phyloP scores from a whole-genome alignment of 345 rosid genomes.

The Raphanus raphanistrum region DNA sequence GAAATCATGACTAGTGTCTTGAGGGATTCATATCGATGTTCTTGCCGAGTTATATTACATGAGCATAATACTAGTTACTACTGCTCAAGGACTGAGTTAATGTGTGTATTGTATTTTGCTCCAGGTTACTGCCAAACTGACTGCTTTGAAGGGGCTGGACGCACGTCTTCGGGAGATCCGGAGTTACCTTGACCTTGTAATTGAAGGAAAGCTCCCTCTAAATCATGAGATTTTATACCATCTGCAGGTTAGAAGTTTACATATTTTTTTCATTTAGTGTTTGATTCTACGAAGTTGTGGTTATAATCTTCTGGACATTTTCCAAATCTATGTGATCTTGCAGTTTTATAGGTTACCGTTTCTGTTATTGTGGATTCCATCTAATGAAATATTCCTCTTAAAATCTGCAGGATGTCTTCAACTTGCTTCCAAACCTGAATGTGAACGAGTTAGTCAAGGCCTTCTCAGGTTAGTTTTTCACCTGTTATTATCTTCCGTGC shows the following conservation, averaged over 20 bases:
- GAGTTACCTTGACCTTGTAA: conserved; percentile 73
- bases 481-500: not conserved
- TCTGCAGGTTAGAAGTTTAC: conserved; percentile 56
- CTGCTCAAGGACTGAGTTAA: not conserved
- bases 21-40: not conserved
- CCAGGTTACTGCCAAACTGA: conserved; percentile 76
- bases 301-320: not conserved
- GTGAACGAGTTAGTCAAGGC: conserved; percentile 72
- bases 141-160: conserved; percentile 78
- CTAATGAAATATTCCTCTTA: conserved; percentile 10
- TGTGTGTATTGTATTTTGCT: not conserved
- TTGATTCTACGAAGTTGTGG: not conserved
- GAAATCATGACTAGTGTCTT: conserved; percentile 1
- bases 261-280: not conserved
- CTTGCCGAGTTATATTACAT: not conserved
- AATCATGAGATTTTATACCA: conserved; percentile 84
- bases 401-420: conserved; percentile 73
- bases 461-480: conserved; percentile 67
- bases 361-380: not conserved
- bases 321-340: not conserved
- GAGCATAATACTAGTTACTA: not conserved
- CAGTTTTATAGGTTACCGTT: not conserved
- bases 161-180: conserved; percentile 72
- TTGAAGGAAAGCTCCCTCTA: conserved; percentile 75
- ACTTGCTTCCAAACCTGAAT: conserved; percentile 85